Evolutionary conservation across 768 basidiomycete species (phyloP), one percentile per base, ranked within the genome.

Genomic region (Termitomyces sp.): DNA sequence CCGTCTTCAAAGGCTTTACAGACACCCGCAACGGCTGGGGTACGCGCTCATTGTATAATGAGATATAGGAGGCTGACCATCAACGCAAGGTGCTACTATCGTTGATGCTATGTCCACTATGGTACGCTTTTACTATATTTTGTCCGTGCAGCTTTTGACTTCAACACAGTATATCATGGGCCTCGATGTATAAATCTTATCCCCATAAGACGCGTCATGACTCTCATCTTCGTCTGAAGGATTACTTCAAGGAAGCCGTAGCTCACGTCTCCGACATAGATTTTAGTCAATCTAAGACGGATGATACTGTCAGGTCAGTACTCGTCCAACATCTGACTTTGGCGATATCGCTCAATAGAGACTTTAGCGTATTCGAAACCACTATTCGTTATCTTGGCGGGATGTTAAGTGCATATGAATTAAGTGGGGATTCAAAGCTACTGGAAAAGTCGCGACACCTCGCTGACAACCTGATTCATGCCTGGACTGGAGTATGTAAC

Each of bases 311-410:
- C 54, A 66, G 67, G 67, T 66, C 29, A 36, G 48, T 38, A 49
- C 6, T 47, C 34, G 8, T 14, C 32, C 14, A 40, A 32, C 12
- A 37, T 47, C 5, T 42, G 25, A 17, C 2, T 31, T 49, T 34
- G 17, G 14, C 17, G 14, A 37, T 17, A 31, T 40, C 50, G 4
- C 49, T 31, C 9, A 40, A 15, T 49, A 3, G 9, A 10, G 31
- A 34, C 12, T 43, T 29, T 37, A 88, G 87, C 63, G 75, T 91
- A 3, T 91, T 92, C 65, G 90, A 92, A 72, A 88, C 87, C 0
- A 89, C 86, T 0, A 92, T 92, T 67, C 88, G 90, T 47, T 86
- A 85, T 57, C 70, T 92, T 3, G 90, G 82, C 7, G 88, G 88
- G 1, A 74, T 89, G n/a, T 69, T 92, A 37, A 86, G 83, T 57